Evolutionary conservation across 116 monocot genomes (phyloP).

Genomic region (Iris pallida): DNA sequence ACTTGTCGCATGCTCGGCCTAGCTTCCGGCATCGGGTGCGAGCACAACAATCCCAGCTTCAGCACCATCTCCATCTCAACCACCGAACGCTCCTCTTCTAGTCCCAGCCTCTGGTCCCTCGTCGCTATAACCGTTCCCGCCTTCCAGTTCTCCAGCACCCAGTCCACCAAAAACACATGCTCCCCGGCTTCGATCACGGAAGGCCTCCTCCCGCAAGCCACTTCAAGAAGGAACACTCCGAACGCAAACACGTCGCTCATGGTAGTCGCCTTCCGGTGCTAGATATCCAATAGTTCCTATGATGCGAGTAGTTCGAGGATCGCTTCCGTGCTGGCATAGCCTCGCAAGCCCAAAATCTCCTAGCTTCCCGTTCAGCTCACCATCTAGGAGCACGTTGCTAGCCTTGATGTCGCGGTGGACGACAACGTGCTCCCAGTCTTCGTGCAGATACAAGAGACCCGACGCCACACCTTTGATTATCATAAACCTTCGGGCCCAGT

Average conservation of each 20-base stretch:
- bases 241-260: conserved; percentile 41
- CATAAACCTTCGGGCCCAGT: conserved; percentile 29
- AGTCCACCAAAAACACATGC: no score
- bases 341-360: conserved; percentile 17
- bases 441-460: conserved; percentile 44
- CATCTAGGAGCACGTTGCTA: no score
- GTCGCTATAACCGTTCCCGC: no score
- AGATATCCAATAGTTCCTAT: conserved; percentile 52
- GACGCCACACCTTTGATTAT: conserved; percentile 51
- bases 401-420: conserved; percentile 16
- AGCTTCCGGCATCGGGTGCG: no score
- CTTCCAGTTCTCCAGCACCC: no score
- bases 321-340: conserved; percentile 31
- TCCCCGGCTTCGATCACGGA: conserved; percentile 4
- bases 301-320: conserved; percentile 27
- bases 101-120: no score
- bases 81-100: no score
- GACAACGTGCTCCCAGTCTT: conserved; percentile 50
- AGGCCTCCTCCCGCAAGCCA: conserved; percentile 37
- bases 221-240: conserved; percentile 42
- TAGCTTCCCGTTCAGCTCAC: no score
- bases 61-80: no score
- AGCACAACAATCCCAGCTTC: no score
- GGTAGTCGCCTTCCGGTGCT: conserved; percentile 39
- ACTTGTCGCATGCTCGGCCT: no score